These are phyloP conservation scores for Acer yangbiense DNA, from an alignment of 345 rosid genomes.

Conservation along the genomic window DNA sequence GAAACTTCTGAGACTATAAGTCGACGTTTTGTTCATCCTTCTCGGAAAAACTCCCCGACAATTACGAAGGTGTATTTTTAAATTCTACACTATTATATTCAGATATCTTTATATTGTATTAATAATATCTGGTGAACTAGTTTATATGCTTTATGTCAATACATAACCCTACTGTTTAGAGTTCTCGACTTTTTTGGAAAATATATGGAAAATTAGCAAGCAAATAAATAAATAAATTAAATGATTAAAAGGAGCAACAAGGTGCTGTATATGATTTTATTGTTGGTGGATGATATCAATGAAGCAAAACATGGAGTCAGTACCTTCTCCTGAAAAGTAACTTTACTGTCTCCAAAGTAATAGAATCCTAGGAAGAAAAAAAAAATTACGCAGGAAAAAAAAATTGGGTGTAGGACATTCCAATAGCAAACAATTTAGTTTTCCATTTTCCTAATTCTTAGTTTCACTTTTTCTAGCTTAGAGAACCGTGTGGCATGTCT, in stretches of 20 bases:
- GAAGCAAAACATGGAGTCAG: not conserved
- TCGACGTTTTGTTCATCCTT: slow-evolving; percentile 71
- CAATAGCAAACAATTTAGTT: not conserved
- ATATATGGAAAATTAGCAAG: not conserved
- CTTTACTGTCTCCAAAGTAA: not conserved
- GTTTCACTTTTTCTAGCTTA: not conserved
- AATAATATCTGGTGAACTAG: not conserved
- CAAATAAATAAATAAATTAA: not conserved
- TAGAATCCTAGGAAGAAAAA: not conserved
- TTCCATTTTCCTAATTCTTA: not conserved
- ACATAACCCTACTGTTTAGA: not conserved
- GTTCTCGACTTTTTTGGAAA: not conserved
- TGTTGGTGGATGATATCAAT: not conserved
- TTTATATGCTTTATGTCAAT: slow-evolving; percentile 2
- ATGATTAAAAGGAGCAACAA: not conserved
- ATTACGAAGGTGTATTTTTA: slow-evolving; percentile 63
- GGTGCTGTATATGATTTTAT: too few species aligned
- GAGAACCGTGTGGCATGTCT: too few species aligned
- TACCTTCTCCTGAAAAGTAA: not conserved
- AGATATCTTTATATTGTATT: slow-evolving; percentile 1
- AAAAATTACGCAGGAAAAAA: not conserved
- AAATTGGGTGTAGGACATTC: not conserved
- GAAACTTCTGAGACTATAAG: slow-evolving; percentile 87
- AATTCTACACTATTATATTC: not conserved
- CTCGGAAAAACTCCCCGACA: slow-evolving; percentile 83